These are phyloP conservation scores for Bruguiera parviflora DNA, from an alignment of 345 rosid genomes.

Conservation along the genomic window DNA sequence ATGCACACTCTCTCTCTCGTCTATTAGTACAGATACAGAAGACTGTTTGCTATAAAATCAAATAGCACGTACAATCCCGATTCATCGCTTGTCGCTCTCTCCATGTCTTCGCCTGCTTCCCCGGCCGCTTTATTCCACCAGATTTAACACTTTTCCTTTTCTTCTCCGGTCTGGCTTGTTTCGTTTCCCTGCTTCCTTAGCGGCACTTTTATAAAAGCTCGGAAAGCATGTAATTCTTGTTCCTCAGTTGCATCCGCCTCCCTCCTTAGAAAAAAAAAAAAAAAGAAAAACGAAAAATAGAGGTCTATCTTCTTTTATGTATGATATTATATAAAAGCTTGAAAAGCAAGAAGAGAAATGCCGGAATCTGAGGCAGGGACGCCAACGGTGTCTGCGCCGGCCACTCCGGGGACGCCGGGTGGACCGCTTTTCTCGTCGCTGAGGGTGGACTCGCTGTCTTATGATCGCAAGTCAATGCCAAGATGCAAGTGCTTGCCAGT, in stretches of 20 bases:
- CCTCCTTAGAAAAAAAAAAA: constrained; percentile 12
- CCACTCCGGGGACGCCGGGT: constrained; percentile 92
- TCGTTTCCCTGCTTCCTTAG: constrained; percentile 39
- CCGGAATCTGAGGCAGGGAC: constrained; percentile 41
- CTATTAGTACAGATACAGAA: no score
- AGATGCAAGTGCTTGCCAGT: constrained; percentile 92
- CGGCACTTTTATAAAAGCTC: constrained; percentile 47
- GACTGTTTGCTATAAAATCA: no score
- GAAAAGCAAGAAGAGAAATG: constrained; percentile 22
- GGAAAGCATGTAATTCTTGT: constrained; percentile 43
- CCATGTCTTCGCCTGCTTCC: not conserved
- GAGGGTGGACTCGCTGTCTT: constrained; percentile 88
- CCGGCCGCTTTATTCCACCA: not conserved
- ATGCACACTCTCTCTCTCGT: no score
- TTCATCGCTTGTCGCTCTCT: not conserved
- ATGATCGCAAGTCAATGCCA: constrained; percentile 80
- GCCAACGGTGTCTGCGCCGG: constrained; percentile 69
- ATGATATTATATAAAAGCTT: not conserved
- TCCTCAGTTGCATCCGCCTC: not conserved
- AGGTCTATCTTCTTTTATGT: not conserved
- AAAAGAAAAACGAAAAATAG: constrained; percentile 15
- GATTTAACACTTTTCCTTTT: not conserved
- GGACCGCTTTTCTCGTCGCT: constrained; percentile 68
- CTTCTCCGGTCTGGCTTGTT: constrained; percentile 30
- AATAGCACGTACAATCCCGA: no score